Base-by-base conservation (phyloP, 1,284 basidiomycete species). In the Apiotrichum montevideense region DNA sequence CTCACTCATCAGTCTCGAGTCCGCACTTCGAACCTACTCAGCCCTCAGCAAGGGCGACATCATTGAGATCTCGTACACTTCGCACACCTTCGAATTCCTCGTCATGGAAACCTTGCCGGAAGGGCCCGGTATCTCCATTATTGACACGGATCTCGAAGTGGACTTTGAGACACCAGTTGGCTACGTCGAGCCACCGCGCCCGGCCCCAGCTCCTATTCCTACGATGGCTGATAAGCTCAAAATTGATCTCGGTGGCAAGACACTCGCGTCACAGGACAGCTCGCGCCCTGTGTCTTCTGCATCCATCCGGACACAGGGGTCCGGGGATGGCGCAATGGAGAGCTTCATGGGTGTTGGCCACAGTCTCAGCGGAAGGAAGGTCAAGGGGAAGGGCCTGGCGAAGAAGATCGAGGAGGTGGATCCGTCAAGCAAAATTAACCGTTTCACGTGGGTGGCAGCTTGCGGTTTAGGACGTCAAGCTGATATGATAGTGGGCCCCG, bases 161-260 rank as follows among this genome's bases (percentile, higher is more conserved):
- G 83, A 84, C 66, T 84, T 84, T 67, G 83, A 79, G 0, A 73
- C 82, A 6, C 83, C 83, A 1, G 78, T 81, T 51, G 83, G 83
- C 35, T 85, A 85, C 65, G 89, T 95, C 29, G 96, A 98, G 74
- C 96, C 95, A 0, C 86, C 90, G 63, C 84, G 87, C 43, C 87
- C 87, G 6, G 88, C 88, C 54, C 83, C 88, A 2, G 83, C 85
- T 2, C 86, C 93, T 2, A 85, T 87, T 8, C 77, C 88, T 8
- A 98, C 94, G 2, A 98, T 99, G 95, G 94, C 95, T 0, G 89
- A 88, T 52, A 98, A 97, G 77, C 83, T 98, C 55, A 93, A 93
- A 73, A 98, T 99, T 61, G 92, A 98, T 70, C 78, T 93, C 32
- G 85, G 86, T 62, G 86, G 85, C 1, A 85, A 87, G 9, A 88